Base-by-base conservation (phyloP, 768 basidiomycete genomes). In the Agaricus bisporus region DNA sequence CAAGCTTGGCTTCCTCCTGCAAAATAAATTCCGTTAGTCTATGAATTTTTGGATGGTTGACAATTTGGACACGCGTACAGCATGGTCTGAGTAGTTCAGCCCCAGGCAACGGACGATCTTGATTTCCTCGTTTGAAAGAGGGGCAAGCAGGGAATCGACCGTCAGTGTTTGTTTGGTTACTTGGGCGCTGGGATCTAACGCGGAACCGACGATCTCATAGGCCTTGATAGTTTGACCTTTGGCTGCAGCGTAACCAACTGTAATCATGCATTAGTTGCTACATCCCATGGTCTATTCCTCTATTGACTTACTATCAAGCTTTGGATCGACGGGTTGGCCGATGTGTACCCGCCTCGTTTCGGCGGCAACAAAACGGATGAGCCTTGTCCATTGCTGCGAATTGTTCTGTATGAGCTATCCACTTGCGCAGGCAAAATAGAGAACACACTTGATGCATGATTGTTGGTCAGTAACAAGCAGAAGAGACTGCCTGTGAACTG, bases 51-150 rank as follows among this genome's bases (percentile, higher is more conserved):
- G 9, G 17, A 12, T 11, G 22, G 60, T 18, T 45, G 55, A 22
- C 22, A 22, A 22, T 22, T 22, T 22, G 36, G 38, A 22, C 35
- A 20, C 17, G 66, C 78, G 56, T 60, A 74, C 89, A 6, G 90
- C 90, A 70, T 91, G 88, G 60, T 91, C 88, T n/a, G 78, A 77
- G 63, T 92, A 92, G 64, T 92, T 92, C 45, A 92, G 69, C 0
- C 89, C 89, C 11, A 92, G 68, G 67, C 88, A 90, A 10, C 89
- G 78, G 25, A 88, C 86, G 2, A 85, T 68, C 56, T 80, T 81
- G 57, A 90, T 73, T 61, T 88, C 75, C 56, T 85, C 79, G 39
- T 78, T 71, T 8, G 85, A 75, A 22, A 92, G 73, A 10, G 89
- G 89, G 2, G 81, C 71, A 15, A 92, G 76, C 36, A 92, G 78